Base-by-base conservation (phyloP, 805 yeast genomes). In the Kluyveromyces aestuarii region DNA sequence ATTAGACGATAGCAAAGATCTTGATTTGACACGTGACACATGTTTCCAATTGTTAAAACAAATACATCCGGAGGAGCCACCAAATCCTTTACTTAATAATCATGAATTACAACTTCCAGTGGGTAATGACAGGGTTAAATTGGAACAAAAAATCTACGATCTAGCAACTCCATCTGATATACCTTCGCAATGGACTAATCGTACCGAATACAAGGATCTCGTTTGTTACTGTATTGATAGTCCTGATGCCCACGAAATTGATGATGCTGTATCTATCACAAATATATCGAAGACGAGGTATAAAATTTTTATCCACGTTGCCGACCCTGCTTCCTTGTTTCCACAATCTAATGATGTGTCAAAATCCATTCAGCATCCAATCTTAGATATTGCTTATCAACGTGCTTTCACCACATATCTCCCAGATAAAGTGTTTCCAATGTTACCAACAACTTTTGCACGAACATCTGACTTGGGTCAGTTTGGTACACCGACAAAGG, bases 171-270 rank as follows among this genome's bases (percentile, higher is more conserved):
- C 58, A 6, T 35, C 39, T 2, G 11, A 19, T 18, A 14, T 13
- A 2, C 27, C 17, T 21, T 60, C 61, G 38, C 44, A 56, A 2
- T 55, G 62, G 0, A 45, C 47, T 2, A 43, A 35, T 1, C 47
- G 61, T 19, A 67, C 84, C n/a, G 72, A 72, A 27, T 76, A 73
- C 53, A 65, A 66, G 0, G 66, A 72, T 41, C 58, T 75, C 11
- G 74, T 77, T 0, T 81, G 89, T 1, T 91, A 80, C 62, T 89
- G 97, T 66, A 87, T 91, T 50, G 99, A 93, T 66, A 74, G 83
- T 2, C 77, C 71, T 3, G 74, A 73, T 40, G 96, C 98, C 0
- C 83, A 84, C 55, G 98, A 93, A 64, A 84, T 93, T 50, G 99
- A 91, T 64, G 99, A 91, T 66, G 99, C 97, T 43, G 73, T 91